Conservation (phyloP, 1,284 basidiomycete genomes). For the Flammula alnicola region DNA sequence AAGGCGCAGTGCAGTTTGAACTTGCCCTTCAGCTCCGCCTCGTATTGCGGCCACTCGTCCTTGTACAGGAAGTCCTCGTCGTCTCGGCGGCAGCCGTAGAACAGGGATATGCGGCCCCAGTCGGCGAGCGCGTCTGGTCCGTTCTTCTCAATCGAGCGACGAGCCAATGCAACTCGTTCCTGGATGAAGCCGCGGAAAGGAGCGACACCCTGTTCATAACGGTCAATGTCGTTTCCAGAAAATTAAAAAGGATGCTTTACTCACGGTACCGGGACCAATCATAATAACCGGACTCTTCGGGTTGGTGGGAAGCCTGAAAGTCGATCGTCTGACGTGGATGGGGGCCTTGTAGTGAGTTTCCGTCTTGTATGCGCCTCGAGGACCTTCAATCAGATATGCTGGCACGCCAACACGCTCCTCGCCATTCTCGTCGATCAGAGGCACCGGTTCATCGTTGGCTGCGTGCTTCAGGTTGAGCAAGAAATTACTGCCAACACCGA, state of each 20-base stretch:
- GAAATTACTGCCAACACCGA: slow-evolving; percentile 92
- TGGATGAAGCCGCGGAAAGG: slow-evolving; percentile 99
- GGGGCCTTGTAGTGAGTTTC: slow-evolving; percentile 83
- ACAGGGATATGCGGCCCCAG: slow-evolving; percentile 94
- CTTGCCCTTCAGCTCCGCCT: slow-evolving; percentile 86
- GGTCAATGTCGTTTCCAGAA: slow-evolving; percentile 12
- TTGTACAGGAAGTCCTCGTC: slow-evolving; percentile 92
- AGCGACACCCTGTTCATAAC: slow-evolving; percentile 78
- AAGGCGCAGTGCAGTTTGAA: slow-evolving; percentile 89
- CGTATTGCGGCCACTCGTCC: slow-evolving; percentile 93
- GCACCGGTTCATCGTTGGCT: slow-evolving; percentile 58
- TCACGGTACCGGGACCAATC: slow-evolving; percentile 96
- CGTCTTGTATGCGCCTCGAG: slow-evolving; percentile 81
- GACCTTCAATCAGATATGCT: slow-evolving; percentile 86
- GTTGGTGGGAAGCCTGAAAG: slow-evolving; percentile 95
- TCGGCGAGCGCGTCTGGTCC: slow-evolving; percentile 90
- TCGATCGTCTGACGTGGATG: slow-evolving; percentile 93
- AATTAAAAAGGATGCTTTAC: slow-evolving; percentile 36
- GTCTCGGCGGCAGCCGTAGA: slow-evolving; percentile 93
- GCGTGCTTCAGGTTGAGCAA: slow-evolving; percentile 89
- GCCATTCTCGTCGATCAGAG: slow-evolving; percentile 46
- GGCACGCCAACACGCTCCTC: slow-evolving; percentile 57
- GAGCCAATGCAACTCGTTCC: slow-evolving; percentile 94
- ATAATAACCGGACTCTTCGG: slow-evolving; percentile 99
- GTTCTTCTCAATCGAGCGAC: slow-evolving; percentile 92